Evolutionary conservation across 2,329 filamentous ascomycete species (phyloP).

Genomic region (Akanthomyces uredinophilus): DNA sequence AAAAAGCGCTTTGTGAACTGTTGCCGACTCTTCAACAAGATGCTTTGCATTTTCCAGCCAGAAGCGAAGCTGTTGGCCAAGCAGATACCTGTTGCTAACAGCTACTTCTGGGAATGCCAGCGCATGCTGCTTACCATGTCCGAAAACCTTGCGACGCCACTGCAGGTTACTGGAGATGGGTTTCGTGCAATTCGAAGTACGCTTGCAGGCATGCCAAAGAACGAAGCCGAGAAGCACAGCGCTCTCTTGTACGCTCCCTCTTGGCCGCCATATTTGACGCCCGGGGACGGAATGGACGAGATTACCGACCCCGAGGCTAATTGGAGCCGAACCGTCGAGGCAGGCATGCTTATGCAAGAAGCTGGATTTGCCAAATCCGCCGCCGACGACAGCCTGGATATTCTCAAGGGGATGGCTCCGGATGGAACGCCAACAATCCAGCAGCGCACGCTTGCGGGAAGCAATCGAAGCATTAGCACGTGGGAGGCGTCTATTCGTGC

Average conservation of each 20-base stretch:
- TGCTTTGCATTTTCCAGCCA: constrained; percentile 24
- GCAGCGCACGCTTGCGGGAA: constrained; percentile 26
- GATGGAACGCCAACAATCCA: constrained; percentile 55
- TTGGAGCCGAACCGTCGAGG: constrained; percentile 47
- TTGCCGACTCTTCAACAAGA: constrained; percentile 29
- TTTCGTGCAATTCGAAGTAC: constrained; percentile 52
- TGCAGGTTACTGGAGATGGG: constrained; percentile 46
- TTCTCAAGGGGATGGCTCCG: constrained; percentile 47
- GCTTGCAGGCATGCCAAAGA: constrained; percentile 49
- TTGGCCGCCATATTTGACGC: constrained; percentile 57
- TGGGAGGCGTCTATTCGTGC: constrained; percentile 56
- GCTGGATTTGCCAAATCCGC: constrained; percentile 47
- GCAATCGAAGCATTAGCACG: constrained; percentile 19
- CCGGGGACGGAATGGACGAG: constrained; percentile 57
- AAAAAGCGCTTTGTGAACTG: constrained; percentile 24
- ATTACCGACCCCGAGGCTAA: constrained; percentile 45
- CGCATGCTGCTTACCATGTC: constrained; percentile 49
- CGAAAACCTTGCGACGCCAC: constrained; percentile 39
- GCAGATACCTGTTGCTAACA: constrained; percentile 24
- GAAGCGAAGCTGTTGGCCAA: constrained; percentile 21
- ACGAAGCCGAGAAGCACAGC: constrained; percentile 43
- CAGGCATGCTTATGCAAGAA: constrained; percentile 49
- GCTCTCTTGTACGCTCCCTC: constrained; percentile 43
- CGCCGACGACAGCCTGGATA: constrained; percentile 44
- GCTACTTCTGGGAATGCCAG: constrained; percentile 51